Conservation (phyloP, 257 asterid genomes). For the Cynanchum wilfordii region DNA sequence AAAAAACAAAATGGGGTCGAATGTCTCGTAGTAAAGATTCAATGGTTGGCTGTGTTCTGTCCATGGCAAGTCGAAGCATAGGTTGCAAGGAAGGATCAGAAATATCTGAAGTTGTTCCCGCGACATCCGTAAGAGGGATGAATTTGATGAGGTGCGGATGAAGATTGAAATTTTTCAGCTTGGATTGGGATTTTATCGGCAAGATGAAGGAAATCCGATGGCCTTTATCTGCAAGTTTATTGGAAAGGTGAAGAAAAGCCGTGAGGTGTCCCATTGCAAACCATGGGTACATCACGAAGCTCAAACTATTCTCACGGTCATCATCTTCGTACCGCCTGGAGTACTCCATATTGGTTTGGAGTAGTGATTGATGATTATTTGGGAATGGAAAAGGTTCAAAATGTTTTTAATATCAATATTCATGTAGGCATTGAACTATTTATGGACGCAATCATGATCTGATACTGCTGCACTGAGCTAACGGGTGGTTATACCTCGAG, state of each 20-base stretch:
- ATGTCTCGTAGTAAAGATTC: constrained; percentile 21
- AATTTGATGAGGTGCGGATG: constrained; percentile 35
- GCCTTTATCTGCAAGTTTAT: constrained; percentile 48
- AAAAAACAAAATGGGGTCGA: constrained; percentile 42
- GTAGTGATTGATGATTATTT: too few relatives aligned
- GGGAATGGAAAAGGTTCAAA: not conserved
- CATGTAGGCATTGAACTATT: too few relatives aligned
- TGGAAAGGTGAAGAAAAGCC: constrained; percentile 37
- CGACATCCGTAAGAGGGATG: constrained; percentile 25
- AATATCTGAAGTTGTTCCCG: constrained; percentile 50
- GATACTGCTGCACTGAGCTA: too few relatives aligned
- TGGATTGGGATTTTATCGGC: constrained; percentile 25
- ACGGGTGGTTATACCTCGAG: too few relatives aligned
- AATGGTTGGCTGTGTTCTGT: constrained; percentile 32
- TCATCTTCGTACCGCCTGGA: too few relatives aligned
- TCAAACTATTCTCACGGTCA: not conserved
- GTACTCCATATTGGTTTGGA: not conserved
- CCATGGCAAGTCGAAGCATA: constrained; percentile 42
- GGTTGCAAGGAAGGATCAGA: constrained; percentile 1
- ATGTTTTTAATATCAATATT: too few relatives aligned
- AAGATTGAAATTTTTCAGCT: constrained; percentile 27
- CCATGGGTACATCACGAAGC: constrained; percentile 54
- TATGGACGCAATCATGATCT: too few relatives aligned
- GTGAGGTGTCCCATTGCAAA: constrained; percentile 52
- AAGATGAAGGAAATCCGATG: constrained; percentile 35